These are phyloP conservation scores for Entrophospora sp. DNA, from an alignment of 192 early-diverging fungal species.

Conservation along the genomic window DNA sequence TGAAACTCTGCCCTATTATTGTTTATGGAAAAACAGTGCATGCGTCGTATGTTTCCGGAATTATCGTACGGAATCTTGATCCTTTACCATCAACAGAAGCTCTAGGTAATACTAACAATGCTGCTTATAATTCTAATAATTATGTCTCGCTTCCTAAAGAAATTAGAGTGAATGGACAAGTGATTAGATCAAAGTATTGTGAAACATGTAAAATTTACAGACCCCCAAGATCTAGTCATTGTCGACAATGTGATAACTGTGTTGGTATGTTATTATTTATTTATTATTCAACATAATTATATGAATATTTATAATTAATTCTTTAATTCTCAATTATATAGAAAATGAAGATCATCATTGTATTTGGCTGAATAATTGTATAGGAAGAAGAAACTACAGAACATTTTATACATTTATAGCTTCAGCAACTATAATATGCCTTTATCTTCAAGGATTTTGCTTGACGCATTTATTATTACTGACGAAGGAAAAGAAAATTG, in stretches of 20 bases:
- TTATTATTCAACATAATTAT: neutral
- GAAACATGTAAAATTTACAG: constrained; percentile 80
- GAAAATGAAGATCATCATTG: constrained; percentile 83
- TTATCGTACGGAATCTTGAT: neutral
- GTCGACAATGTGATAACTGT: constrained; percentile 80
- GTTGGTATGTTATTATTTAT: constrained; percentile 37
- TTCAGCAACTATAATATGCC: constrained; percentile 42
- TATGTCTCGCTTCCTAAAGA: constrained; percentile 37
- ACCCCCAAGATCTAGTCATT: constrained; percentile 79
- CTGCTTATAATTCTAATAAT: constrained; percentile 6
- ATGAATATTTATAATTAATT: neutral
- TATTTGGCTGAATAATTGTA: constrained; percentile 86
- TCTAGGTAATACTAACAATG: constrained; percentile 35
- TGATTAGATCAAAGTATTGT: constrained; percentile 76
- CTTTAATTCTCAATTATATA: constrained; percentile 18
- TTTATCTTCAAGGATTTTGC: constrained; percentile 46
- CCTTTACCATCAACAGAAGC: constrained; percentile 33
- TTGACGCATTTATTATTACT: constrained; percentile 50
- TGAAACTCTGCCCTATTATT: too few relatives aligned
- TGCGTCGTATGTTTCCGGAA: too few relatives aligned
- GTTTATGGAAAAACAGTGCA: too few relatives aligned
- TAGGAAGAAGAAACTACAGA: constrained; percentile 73
- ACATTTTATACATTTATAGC: constrained; percentile 72
- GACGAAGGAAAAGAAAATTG: constrained; percentile 18
- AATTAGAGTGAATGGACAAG: constrained; percentile 48